These are phyloP conservation scores for Lantana camara DNA, from an alignment of 257 asterid species.

Conservation along the genomic window DNA sequence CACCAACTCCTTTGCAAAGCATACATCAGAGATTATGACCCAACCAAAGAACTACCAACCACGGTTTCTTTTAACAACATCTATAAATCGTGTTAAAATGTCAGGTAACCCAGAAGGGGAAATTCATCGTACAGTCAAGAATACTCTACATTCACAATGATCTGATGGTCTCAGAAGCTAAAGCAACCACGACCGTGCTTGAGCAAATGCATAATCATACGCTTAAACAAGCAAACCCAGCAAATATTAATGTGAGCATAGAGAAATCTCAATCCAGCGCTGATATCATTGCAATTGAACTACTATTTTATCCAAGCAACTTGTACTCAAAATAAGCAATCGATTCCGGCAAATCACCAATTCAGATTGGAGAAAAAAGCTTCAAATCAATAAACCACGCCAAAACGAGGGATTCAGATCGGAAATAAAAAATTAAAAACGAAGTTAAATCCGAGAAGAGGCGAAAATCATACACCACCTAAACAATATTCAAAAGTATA, in stretches of 20 bases:
- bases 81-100: neutral
- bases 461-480: no score
- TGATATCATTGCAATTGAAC: conserved; percentile 4
- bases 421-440: neutral
- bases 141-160: conserved; percentile 2
- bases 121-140: conserved; percentile 1
- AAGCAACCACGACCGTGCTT: conserved; percentile 6
- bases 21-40: conserved; percentile 5
- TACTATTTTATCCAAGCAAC: conserved; percentile 1
- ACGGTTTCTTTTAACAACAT: no score
- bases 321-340: conserved; percentile 16
- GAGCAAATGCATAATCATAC: conserved; percentile 1
- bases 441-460: conserved; percentile 6
- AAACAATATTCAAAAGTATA: conserved; percentile 7
- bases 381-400: neutral
- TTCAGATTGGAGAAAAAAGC: conserved; percentile 8
- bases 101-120: neutral
- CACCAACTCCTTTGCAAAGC: neutral
- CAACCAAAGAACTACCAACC: conserved; percentile 8
- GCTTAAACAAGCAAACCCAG: conserved; percentile 4
- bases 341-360: conserved; percentile 16
- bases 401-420: conserved; percentile 27
- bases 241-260: neutral
- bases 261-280: neutral
- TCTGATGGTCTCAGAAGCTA: no score